Percentiles rank a stretch among this genome's conserved stretches.
These are phyloP conservation scores for Nitzschia sp. DNA, from an alignment of 108 stramenopile genomes.

Conservation along the genomic window DNA sequence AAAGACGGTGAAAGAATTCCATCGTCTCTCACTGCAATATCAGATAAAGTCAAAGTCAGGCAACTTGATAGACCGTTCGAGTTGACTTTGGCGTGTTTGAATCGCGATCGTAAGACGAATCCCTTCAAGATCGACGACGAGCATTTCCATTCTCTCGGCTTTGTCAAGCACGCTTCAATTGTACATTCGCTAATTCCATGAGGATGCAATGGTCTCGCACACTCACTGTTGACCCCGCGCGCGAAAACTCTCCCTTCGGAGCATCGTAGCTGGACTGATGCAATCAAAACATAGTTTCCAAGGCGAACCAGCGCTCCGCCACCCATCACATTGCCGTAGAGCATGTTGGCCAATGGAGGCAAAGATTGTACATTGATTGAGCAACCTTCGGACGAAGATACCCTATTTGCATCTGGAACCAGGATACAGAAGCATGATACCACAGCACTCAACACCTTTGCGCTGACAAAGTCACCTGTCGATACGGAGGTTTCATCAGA, in stretches of 20 bases:
- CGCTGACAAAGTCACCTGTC: slow-evolving; percentile 30
- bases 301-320: slow-evolving; percentile 8
- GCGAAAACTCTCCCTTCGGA: background rate
- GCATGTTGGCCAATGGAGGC: background rate
- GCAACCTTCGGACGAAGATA: background rate
- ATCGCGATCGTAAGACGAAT: slow-evolving; percentile 13
- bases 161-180: background rate
- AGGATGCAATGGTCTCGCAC: background rate
- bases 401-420: background rate
- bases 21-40: background rate
- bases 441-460: slow-evolving; percentile 36
- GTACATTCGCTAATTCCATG: background rate
- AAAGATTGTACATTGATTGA: background rate
- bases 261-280: slow-evolving; percentile 4
- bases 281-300: background rate
- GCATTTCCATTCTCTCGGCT: background rate
- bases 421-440: slow-evolving; percentile 67
- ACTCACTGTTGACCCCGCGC: background rate
- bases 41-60: slow-evolving; percentile 15
- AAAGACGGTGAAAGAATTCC: background rate
- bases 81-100: slow-evolving; percentile 15
- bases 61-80: slow-evolving; percentile 14
- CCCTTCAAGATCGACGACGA: slow-evolving; percentile 1
- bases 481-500: background rate
- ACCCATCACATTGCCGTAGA: slow-evolving; percentile 1